These are phyloP conservation scores for Suillus alpinus DNA, from an alignment of 768 basidiomycete species.

Conservation along the genomic window DNA sequence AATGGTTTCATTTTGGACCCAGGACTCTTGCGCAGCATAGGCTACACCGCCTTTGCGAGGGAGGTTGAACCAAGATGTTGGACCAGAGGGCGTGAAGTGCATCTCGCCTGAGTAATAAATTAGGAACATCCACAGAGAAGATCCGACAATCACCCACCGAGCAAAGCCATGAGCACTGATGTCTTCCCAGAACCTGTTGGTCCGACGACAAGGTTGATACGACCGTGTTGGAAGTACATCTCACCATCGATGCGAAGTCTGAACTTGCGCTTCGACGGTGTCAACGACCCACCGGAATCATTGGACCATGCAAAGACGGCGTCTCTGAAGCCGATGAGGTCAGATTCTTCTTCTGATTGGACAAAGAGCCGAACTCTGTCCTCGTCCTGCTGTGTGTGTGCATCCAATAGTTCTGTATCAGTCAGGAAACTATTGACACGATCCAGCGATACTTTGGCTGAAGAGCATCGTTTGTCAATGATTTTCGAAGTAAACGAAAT, in stretches of 20 bases:
- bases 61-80: constrained; percentile 65
- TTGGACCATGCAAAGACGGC: constrained; percentile 54
- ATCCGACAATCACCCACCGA: constrained; percentile 28
- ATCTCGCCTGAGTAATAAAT: constrained; percentile 41
- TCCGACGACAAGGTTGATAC: constrained; percentile 58
- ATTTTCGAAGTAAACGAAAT: neutral
- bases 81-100: constrained; percentile 52
- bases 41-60: constrained; percentile 69
- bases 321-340: constrained; percentile 50
- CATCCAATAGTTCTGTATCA: constrained; percentile 14
- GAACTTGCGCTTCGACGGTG: constrained; percentile 39
- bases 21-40: constrained; percentile 82
- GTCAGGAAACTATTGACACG: constrained; percentile 50
- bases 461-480: constrained; percentile 5
- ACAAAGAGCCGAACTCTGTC: constrained; percentile 1
- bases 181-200: constrained; percentile 65
- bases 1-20: constrained; percentile 82
- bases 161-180: constrained; percentile 60
- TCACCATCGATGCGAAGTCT: constrained; percentile 51
- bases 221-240: constrained; percentile 49
- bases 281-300: constrained; percentile 10
- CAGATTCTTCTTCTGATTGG: constrained; percentile 15
- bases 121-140: constrained; percentile 1
- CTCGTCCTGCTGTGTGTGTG: constrained; percentile 1
- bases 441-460: constrained; percentile 63